Conservation (phyloP, 2,329 filamentous ascomycete genomes). For the Blastomyces parvus region DNA sequence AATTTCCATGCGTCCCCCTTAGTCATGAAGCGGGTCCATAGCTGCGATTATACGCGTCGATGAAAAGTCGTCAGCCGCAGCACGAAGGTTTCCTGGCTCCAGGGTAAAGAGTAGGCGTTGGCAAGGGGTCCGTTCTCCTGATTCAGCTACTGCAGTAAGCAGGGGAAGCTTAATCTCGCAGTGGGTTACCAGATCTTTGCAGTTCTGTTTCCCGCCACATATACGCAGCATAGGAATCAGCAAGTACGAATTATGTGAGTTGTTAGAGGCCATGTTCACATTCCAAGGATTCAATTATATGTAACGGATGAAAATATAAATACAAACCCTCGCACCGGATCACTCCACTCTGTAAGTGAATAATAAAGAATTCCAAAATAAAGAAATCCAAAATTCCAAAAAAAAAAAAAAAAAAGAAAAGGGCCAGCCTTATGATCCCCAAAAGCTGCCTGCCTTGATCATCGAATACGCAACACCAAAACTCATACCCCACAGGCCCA, state of each 20-base stretch:
- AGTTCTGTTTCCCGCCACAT: background rate
- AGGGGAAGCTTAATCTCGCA: constrained; percentile 1
- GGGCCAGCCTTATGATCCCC: background rate
- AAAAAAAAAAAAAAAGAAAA: background rate
- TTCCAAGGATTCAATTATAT: too few species aligned
- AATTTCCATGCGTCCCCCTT: constrained; percentile 4
- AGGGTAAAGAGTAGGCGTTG: constrained; percentile 5
- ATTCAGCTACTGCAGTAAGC: background rate
- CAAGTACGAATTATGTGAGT: too few species aligned
- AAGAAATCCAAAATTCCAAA: too few species aligned
- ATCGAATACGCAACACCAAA: constrained; percentile 22
- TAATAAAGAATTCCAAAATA: background rate
- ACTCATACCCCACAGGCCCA: constrained; percentile 31
- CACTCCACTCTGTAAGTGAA: too few species aligned
- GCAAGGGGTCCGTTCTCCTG: background rate
- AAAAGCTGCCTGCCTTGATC: background rate
- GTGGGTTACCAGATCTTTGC: background rate
- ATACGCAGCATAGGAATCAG: too few species aligned
- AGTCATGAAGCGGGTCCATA: constrained; percentile 1
- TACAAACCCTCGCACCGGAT: too few species aligned
- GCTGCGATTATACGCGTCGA: constrained; percentile 3
- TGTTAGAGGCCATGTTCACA: too few species aligned
- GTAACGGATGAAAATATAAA: too few species aligned
- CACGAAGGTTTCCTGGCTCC: constrained; percentile 3
- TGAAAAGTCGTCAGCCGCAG: background rate